Conservation (phyloP, 2,329 filamentous ascomycete genomes). For the Hymenoscyphus occultus region DNA sequence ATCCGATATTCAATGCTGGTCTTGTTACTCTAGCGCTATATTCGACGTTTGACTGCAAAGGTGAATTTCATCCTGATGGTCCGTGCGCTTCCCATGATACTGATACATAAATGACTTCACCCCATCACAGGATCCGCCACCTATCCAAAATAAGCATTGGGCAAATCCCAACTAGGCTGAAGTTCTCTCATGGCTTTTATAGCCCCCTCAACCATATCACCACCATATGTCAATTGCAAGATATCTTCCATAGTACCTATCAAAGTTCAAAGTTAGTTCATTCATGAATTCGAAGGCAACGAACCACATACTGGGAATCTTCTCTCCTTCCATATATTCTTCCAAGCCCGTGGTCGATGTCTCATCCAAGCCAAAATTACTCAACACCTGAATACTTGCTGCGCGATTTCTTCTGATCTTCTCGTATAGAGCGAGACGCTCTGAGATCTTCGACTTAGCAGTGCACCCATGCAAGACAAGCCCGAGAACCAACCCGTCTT, state of each 20-base stretch:
- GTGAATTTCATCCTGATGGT: neutral
- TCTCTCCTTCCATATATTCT: slow-evolving; percentile 36
- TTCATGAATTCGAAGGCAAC: neutral
- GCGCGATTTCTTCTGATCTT: slow-evolving; percentile 35
- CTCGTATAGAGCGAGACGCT: slow-evolving; percentile 35
- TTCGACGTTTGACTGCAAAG: too few species aligned
- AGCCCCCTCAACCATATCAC: neutral
- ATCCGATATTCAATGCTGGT: too few species aligned
- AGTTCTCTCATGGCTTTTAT: neutral
- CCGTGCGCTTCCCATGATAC: neutral
- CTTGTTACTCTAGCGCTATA: too few species aligned
- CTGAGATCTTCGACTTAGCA: slow-evolving; percentile 19
- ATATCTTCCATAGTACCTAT: neutral
- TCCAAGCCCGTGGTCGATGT: slow-evolving; percentile 17
- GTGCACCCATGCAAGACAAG: slow-evolving; percentile 31
- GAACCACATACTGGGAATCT: slow-evolving; percentile 11
- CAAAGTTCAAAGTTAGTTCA: neutral
- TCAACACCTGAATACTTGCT: slow-evolving; percentile 40
- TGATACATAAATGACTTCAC: neutral
- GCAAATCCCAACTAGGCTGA: neutral
- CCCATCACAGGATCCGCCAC: neutral
- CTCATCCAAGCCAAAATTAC: slow-evolving; percentile 28
- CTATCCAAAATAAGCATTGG: neutral
- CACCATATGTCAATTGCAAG: neutral
- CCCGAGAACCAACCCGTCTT: slow-evolving; percentile 37